A percentile compares a stretch with the other conserved stretches of the same genome.
These are phyloP conservation scores for Agarophyton chilense DNA, from an alignment of 23 red algal species.

Conservation along the genomic window DNA sequence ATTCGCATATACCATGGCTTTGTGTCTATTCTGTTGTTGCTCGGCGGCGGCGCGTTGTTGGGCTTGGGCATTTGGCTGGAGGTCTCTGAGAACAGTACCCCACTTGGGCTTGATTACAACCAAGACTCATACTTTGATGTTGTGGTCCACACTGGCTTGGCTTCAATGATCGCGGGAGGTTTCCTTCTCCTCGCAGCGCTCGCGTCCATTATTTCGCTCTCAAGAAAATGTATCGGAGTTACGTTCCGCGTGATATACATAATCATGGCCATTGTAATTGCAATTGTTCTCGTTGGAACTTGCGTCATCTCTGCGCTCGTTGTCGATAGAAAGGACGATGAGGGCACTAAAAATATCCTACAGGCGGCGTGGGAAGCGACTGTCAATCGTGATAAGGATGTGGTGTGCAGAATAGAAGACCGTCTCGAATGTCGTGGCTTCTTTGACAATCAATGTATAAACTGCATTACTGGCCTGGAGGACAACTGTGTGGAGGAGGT, in stretches of 20 bases:
- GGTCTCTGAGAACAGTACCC: conserved; percentile 17
- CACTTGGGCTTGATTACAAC: conserved; percentile 44
- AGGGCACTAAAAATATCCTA: background rate
- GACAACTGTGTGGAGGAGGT: background rate
- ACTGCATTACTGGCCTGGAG: background rate
- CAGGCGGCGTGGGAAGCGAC: conserved; percentile 18
- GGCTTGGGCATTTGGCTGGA: conserved; percentile 65
- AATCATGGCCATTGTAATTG: conserved; percentile 32
- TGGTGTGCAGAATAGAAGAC: conserved; percentile 41
- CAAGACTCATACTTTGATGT: conserved; percentile 24
- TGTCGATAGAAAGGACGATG: background rate
- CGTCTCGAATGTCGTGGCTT: conserved; percentile 55
- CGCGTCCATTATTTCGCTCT: conserved; percentile 12
- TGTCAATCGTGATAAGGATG: background rate
- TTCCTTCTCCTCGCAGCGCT: conserved; percentile 51
- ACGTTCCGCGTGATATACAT: conserved; percentile 47
- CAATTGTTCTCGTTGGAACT: conserved; percentile 14
- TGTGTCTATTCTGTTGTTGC: conserved; percentile 27
- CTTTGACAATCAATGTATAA: conserved; percentile 19
- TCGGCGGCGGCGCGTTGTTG: conserved; percentile 61
- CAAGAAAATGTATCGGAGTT: conserved; percentile 35
- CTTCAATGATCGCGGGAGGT: conserved; percentile 23
- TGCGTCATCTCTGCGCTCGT: conserved; percentile 32
- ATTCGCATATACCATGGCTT: conserved; percentile 60
- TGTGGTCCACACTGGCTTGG: conserved; percentile 33